These are phyloP conservation scores for Agroathelia rolfsii DNA, from an alignment of 1,284 basidiomycete species.

Conservation along the genomic window DNA sequence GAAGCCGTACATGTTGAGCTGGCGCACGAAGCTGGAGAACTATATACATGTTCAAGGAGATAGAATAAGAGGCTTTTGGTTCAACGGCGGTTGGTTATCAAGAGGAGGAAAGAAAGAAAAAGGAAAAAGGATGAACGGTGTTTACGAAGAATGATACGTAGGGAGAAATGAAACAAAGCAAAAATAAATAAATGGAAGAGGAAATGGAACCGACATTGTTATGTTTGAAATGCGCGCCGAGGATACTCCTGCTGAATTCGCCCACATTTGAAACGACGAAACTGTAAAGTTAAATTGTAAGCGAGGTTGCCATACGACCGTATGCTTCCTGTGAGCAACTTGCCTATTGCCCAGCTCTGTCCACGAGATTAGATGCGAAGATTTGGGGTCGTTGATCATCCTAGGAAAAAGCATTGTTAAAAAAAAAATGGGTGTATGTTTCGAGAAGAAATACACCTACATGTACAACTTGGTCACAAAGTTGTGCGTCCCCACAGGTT, in stretches of 20 bases:
- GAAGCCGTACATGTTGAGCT: slow-evolving; percentile 86
- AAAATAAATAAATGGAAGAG: slow-evolving; percentile 2
- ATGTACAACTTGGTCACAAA: slow-evolving; percentile 79
- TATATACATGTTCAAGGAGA: no score
- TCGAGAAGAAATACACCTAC: slow-evolving; percentile 32
- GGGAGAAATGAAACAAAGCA: slow-evolving; percentile 8
- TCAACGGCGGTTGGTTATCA: slow-evolving; percentile 2
- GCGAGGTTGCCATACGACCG: neutral
- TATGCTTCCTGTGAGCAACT: slow-evolving; percentile 4
- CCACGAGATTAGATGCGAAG: slow-evolving; percentile 68
- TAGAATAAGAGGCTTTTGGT: slow-evolving; percentile 6
- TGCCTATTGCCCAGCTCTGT: slow-evolving; percentile 66
- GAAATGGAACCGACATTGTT: slow-evolving; percentile 52
- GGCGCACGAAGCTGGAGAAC: slow-evolving; percentile 85
- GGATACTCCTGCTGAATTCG: slow-evolving; percentile 72
- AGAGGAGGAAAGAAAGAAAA: slow-evolving; percentile 5
- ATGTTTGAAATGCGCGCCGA: slow-evolving; percentile 76
- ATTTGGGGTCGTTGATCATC: slow-evolving; percentile 76
- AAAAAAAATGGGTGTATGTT: slow-evolving; percentile 4
- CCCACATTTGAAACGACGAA: slow-evolving; percentile 77
- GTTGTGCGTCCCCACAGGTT: slow-evolving; percentile 66
- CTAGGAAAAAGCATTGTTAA: slow-evolving; percentile 25
- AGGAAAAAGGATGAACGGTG: slow-evolving; percentile 5
- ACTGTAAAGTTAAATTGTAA: slow-evolving; percentile 20
- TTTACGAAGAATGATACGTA: slow-evolving; percentile 7